Evolutionary conservation across 441 rosid genomes (phyloP).

Genomic region (Lepidium campestre): DNA sequence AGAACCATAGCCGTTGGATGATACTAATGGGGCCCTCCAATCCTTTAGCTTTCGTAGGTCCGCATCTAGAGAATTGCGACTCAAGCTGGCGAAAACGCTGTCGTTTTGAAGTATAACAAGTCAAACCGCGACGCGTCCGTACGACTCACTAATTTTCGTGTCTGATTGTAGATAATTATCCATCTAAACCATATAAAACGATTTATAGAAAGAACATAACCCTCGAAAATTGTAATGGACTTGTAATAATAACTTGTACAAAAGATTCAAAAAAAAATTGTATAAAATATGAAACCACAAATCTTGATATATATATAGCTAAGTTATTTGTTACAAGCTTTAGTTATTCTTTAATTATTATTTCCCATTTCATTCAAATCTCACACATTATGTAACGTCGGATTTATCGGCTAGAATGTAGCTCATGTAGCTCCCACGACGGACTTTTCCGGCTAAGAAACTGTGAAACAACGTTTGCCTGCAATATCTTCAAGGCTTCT

Average conservation of each 20-base stretch:
- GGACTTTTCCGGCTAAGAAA: slow-evolving; percentile 36
- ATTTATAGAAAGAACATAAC: background rate
- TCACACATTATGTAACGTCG: background rate
- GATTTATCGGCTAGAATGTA: background rate
- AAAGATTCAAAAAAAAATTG: too few species aligned
- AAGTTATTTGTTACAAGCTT: background rate
- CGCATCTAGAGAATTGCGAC: background rate
- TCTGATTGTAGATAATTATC: background rate
- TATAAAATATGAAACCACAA: background rate
- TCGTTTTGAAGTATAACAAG: background rate
- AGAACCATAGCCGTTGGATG: slow-evolving; percentile 24
- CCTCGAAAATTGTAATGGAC: background rate
- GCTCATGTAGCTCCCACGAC: slow-evolving; percentile 19
- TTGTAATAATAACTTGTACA: background rate
- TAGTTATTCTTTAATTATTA: background rate
- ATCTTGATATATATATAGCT: background rate
- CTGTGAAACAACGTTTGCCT: slow-evolving; percentile 40
- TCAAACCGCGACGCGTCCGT: background rate
- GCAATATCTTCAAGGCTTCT: slow-evolving; percentile 40
- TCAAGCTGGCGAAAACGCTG: background rate
- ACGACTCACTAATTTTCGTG: background rate
- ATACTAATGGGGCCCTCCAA: background rate
- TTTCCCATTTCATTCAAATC: background rate
- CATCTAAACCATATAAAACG: background rate
- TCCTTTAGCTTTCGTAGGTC: background rate